Evolutionary conservation across 352 stramenopile species (phyloP), one percentile per base, ranked within the genome.

Genomic region (Saprolegnia parasitica): DNA sequence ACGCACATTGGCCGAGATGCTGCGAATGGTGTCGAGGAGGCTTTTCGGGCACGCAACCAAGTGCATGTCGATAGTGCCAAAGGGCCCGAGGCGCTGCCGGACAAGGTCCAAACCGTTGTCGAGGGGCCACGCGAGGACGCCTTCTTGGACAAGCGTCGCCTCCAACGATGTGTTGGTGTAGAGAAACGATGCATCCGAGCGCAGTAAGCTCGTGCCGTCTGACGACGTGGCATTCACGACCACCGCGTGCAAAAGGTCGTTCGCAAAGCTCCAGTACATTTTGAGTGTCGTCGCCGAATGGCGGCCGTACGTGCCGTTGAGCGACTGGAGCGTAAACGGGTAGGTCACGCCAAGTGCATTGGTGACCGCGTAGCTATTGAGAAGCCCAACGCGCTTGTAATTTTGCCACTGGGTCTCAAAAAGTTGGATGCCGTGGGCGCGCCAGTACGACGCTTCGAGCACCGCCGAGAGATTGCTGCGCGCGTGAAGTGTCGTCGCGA

Each of bases 191-290:
- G 42, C 13, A 4, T 3, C 4, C 42, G 42, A 15, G 1, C 42
- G 42, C 3, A 49, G 42, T 49, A n/a, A 49, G 10, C 13, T 49
- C 11, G 13, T n/a, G 18, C 42, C 42, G 42, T 49, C 4, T 3
- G 18, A n/a, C 1, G 42, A 49, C 11, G 13, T 49, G 18, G 11
- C 18, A 8, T 15, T n/a, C 3, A n/a, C 42, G 8, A 4, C 42
- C 11, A 49, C 3, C 3, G 42, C 42, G 8, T 35, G 5, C 29
- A 35, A 5, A 35, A 65, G 40, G 57, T 65, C 57, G 37, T 65
- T 65, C 18, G 35, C 57, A 65, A 65, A 65, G 9, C 32, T 29
- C 57, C 57, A 65, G 57, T 65, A 52, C 57, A 65, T 65, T 65
- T 65, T 65, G 37, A 65, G 26, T 1, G 54, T 45, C 29, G 54